phyloP scores from a whole-genome alignment of 2,329 filamentous ascomycete genomes.

The Sporothrix pseudoabietina region DNA sequence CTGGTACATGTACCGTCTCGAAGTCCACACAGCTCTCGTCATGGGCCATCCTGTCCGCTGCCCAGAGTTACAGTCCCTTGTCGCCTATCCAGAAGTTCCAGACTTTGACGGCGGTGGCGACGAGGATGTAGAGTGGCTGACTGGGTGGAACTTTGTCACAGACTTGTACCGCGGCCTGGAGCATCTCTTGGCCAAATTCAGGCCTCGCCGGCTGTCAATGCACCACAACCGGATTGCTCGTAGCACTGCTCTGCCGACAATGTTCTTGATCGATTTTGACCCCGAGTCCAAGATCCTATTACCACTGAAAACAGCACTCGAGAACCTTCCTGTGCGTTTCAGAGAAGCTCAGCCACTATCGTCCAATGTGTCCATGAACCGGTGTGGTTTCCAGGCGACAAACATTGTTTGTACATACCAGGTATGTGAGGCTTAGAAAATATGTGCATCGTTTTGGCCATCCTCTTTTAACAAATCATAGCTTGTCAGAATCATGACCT shows the following conservation, averaged over 20 bases:
- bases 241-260: background rate
- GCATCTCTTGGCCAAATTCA: slow-evolving; percentile 23
- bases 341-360: background rate
- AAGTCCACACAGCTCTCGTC: slow-evolving; percentile 36
- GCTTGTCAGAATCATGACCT: slow-evolving; percentile 25
- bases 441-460: no score
- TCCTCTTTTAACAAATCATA: background rate
- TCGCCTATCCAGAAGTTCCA: slow-evolving; percentile 32
- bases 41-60: slow-evolving; percentile 35
- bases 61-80: slow-evolving; percentile 34
- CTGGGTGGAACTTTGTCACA: slow-evolving; percentile 29
- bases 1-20: slow-evolving; percentile 37
- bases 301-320: background rate
- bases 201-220: background rate
- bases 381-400: slow-evolving; percentile 28
- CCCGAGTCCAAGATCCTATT: slow-evolving; percentile 12
- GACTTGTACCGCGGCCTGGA: slow-evolving; percentile 28
- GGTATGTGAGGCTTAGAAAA: background rate
- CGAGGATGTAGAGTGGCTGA: slow-evolving; percentile 21
- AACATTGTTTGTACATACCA: slow-evolving; percentile 29
- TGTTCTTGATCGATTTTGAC: slow-evolving; percentile 23
- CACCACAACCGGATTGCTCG: background rate
- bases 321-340: slow-evolving; percentile 3
- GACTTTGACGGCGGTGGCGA: slow-evolving; percentile 9
- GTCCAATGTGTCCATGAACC: slow-evolving; percentile 10